Evolutionary conservation across 768 basidiomycete species (phyloP).

Genomic region (Tubosaeta sp.): DNA sequence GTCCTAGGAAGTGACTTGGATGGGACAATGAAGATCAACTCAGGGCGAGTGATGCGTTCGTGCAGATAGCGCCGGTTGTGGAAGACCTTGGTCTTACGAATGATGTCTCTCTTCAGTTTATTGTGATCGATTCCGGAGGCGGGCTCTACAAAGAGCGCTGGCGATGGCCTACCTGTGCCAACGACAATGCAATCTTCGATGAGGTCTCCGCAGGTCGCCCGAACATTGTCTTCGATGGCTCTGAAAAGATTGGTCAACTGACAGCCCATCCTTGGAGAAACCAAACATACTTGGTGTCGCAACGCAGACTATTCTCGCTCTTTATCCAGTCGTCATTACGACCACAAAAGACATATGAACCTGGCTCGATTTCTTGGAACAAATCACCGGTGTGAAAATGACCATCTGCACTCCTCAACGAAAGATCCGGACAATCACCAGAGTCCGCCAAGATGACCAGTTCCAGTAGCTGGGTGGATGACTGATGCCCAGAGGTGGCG

Average conservation of each 20-base stretch:
- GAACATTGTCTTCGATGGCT: slow-evolving; percentile 75
- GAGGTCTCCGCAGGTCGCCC: slow-evolving; percentile 57
- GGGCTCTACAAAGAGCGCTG: slow-evolving; percentile 72
- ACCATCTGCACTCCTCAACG: slow-evolving; percentile 57
- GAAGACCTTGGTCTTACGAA: slow-evolving; percentile 69
- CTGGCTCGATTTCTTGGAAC: slow-evolving; percentile 60
- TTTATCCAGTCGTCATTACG: slow-evolving; percentile 87
- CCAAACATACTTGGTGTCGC: slow-evolving; percentile 60
- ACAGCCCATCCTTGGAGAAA: not conserved
- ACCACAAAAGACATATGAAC: slow-evolving; percentile 61
- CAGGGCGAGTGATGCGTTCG: slow-evolving; percentile 63
- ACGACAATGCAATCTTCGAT: slow-evolving; percentile 76
- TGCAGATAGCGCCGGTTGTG: slow-evolving; percentile 73
- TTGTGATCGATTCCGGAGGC: slow-evolving; percentile 46
- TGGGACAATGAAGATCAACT: slow-evolving; percentile 66
- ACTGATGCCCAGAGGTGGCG: slow-evolving; percentile 43
- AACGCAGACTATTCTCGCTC: slow-evolving; percentile 70
- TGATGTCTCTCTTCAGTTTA: slow-evolving; percentile 65
- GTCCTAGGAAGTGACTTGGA: slow-evolving; percentile 69
- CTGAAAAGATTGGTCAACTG: slow-evolving; percentile 28
- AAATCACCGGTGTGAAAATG: slow-evolving; percentile 79
- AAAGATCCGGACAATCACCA: slow-evolving; percentile 60
- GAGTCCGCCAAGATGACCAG: slow-evolving; percentile 67
- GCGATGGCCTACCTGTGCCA: slow-evolving; percentile 71
- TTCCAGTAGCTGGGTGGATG: slow-evolving; percentile 56